A percentile compares a stretch with the other conserved stretches of the same genome.
phyloP scores from a whole-genome alignment of 371 early-diverging fungal species.

The Mortierella sp. region DNA sequence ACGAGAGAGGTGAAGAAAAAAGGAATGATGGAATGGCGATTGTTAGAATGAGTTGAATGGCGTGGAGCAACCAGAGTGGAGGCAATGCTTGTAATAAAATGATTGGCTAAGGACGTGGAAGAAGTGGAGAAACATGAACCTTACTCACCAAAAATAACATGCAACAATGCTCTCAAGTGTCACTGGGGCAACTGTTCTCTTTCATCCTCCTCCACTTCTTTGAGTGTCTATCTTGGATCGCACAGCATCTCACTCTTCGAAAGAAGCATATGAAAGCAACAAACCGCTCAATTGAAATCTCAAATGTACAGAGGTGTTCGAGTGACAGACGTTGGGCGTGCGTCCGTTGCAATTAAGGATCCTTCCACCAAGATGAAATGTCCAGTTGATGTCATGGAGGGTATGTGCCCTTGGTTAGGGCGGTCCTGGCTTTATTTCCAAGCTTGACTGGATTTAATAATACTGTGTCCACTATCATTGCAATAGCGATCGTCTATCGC shows the following conservation, averaged over 20 bases:
- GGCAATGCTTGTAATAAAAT: no score
- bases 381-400: no score
- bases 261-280: background rate
- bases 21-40: background rate
- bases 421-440: no score
- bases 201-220: background rate
- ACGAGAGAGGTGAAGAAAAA: background rate
- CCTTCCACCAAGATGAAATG: no score
- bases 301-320: no score
- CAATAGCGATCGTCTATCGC: no score
- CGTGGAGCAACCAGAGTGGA: conserved; percentile 19
- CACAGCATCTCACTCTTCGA: background rate
- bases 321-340: no score
- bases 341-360: no score
- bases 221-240: background rate
- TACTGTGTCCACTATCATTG: no score
- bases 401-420: no score
- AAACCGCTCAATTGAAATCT: no score
- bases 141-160: background rate
- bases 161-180: background rate
- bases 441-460: no score
- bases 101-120: background rate
- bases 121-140: background rate
- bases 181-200: background rate
- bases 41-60: background rate